Base-by-base conservation (phyloP, 2,329 filamentous ascomycete species). In the Penicillium brevicompactum region DNA sequence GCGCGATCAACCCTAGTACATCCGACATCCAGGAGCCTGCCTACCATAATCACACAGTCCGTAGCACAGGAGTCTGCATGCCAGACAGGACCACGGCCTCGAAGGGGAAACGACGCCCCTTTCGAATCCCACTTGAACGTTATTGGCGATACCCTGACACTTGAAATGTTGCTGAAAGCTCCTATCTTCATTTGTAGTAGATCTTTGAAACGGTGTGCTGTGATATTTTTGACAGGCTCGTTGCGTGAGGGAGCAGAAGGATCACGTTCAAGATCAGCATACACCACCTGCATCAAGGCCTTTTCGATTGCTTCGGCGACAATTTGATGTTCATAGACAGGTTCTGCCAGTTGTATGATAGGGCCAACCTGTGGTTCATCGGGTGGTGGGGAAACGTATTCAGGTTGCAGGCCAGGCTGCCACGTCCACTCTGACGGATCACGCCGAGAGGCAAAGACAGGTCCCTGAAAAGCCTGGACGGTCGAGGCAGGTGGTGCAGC, bases 1-100 rank as follows among this genome's bases (percentile, higher is more conserved):
- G 52, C 43, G 16, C 65, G 65, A 46, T 76, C 74, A 5, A 66
- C 57, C 7, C 60, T 60, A 1, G 74, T 75, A 10, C 67, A 71
- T 10, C 74, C 74, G 5, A 67, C 70, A 41, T 74, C 66, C 6
- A 73, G 63, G n/a, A 77, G 53, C 49, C 60, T 71, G 1, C 70
- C 74, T 2, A 66, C 60, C n/a, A 74, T 67, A 44, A 76, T 71
- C 5, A 64, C 55, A 44, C 65, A 67, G 46, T 76, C 72, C 13
- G 73, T 55, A 9, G 60, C 56, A 50, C 60, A 63, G 9, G 70
- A 70, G n/a, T 55, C 57, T 1, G 46, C 31, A 4, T 30, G 16
- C 49, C 64, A 67, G 9, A 69, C 50, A 6, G 73, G 73, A 1
- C 72, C 73, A 4, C 69, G 67, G 3, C 71, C 71, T 30, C 67